A percentile compares a stretch with the other conserved stretches of the same genome.
Conservation (phyloP, 495 filamentous ascomycete species). For the Penicillium pancosmium region DNA sequence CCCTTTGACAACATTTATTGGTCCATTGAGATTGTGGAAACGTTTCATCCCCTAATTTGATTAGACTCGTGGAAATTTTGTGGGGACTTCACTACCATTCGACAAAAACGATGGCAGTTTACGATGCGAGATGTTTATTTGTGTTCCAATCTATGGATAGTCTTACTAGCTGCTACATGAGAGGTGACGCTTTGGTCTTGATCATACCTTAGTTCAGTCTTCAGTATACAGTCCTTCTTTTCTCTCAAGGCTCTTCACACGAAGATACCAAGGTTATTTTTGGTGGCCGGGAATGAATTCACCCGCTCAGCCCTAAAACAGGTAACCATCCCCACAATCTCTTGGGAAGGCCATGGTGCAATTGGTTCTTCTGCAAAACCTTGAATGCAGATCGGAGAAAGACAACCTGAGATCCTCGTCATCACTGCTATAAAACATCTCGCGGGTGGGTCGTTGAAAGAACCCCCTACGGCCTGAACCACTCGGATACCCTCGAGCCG, state of each 20-base stretch:
- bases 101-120: too few species aligned
- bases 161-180: too few species aligned
- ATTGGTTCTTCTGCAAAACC: not conserved
- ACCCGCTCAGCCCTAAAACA: not conserved
- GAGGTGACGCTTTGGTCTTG: too few species aligned
- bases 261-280: not conserved
- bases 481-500: not conserved
- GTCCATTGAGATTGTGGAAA: not conserved
- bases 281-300: not conserved
- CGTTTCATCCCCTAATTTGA: too few species aligned
- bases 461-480: not conserved
- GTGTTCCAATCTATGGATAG: too few species aligned
- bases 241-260: not conserved
- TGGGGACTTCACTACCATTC: too few species aligned
- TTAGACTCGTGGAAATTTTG: too few species aligned
- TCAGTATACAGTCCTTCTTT: too few species aligned
- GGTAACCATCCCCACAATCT: not conserved
- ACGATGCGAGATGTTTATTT: too few species aligned
- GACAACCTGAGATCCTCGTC: not conserved
- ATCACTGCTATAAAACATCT: not conserved
- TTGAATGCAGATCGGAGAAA: not conserved
- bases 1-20: too few species aligned
- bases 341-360: not conserved
- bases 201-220: too few species aligned
- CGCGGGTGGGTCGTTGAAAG: not conserved